These are phyloP conservation scores for Rosa persica DNA, from an alignment of 306 rosid species.

Conservation along the genomic window DNA sequence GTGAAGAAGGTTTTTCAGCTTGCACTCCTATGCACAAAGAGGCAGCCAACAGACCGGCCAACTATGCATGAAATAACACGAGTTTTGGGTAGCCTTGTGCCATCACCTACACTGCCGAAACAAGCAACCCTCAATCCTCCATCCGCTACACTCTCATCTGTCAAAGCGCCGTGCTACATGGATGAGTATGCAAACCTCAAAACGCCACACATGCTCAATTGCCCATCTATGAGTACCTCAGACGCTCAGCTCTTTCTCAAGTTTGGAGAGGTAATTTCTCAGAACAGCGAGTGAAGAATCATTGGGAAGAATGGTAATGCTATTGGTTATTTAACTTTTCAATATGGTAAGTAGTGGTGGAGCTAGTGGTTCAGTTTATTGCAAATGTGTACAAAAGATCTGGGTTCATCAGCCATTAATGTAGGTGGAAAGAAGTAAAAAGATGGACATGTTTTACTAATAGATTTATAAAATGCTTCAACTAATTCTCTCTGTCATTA, in stretches of 20 bases:
- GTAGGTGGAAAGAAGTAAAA: constrained; percentile 25
- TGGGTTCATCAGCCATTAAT: constrained; percentile 9
- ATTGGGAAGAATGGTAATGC: background rate
- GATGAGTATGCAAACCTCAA: constrained; percentile 85
- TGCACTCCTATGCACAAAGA: constrained; percentile 81
- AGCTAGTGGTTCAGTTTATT: background rate
- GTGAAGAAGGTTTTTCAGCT: constrained; percentile 82
- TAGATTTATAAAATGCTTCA: constrained; percentile 10
- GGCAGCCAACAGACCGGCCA: constrained; percentile 77
- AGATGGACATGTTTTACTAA: constrained; percentile 15
- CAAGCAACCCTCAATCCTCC: constrained; percentile 25
- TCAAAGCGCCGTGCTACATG: constrained; percentile 57
- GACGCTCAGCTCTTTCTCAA: constrained; percentile 89
- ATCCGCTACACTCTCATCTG: constrained; percentile 37
- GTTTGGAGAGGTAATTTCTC: constrained; percentile 93
- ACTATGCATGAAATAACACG: constrained; percentile 90
- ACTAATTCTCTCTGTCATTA: background rate
- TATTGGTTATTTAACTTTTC: background rate
- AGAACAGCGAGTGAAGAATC: constrained; percentile 56
- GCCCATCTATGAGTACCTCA: constrained; percentile 86
- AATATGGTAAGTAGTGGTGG: constrained; percentile 7
- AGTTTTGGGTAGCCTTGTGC: constrained; percentile 61
- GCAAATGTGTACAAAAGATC: constrained; percentile 44
- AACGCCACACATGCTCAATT: constrained; percentile 69
- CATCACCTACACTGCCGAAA: constrained; percentile 32